Evolutionary conservation across 2,329 filamentous ascomycete genomes (phyloP), one percentile per base, ranked within the genome.

Genomic region (Boeremia exigua): DNA sequence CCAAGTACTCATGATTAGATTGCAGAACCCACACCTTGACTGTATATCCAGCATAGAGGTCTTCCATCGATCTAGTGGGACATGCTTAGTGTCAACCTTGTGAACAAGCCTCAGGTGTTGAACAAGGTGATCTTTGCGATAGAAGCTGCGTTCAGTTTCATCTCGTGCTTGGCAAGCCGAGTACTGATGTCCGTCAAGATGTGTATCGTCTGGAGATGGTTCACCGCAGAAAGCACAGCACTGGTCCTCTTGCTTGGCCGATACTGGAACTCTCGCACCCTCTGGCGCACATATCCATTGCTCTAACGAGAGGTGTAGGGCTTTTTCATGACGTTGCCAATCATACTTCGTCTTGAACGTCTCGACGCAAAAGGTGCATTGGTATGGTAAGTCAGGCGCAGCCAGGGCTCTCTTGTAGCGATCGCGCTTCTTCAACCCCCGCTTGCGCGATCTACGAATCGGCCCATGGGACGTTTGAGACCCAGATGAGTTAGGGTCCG

Each of bases 311-410:
- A 70, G 49, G 44, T 71, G 69, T 3, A 70, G 49, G 2, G 67
- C 64, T 44, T 68, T 70, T 39, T 71, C 68, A 34, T 71, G 69
- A 29, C 67, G 55, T 12, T 59, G 38, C 69, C 68, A 71, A 49
- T 70, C 69, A 38, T 69, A 70, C 30, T 70, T 71, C 45, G 58
- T 58, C 48, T 67, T 67, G 59, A 71, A 71, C 0, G 59, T 62
- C 17, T 71, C 68, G 47, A 64, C 67, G 42, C 67, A 71, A 23
- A 71, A 71, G 1, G 68, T 71, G 32, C 68, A 71, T n/a, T 68
- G n/a, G n/a, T n/a, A n/a, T n/a, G n/a, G n/a, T n/a, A n/a, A n/a
- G n/a, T n/a, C n/a, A n/a, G n/a, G n/a, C n/a, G n/a, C n/a, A n/a
- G n/a, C n/a, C n/a, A n/a, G n/a, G n/a, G n/a, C n/a, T n/a, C n/a